Evolutionary conservation across 2,329 filamentous ascomycete species (phyloP).

Genomic region (Talaromyces sp.): DNA sequence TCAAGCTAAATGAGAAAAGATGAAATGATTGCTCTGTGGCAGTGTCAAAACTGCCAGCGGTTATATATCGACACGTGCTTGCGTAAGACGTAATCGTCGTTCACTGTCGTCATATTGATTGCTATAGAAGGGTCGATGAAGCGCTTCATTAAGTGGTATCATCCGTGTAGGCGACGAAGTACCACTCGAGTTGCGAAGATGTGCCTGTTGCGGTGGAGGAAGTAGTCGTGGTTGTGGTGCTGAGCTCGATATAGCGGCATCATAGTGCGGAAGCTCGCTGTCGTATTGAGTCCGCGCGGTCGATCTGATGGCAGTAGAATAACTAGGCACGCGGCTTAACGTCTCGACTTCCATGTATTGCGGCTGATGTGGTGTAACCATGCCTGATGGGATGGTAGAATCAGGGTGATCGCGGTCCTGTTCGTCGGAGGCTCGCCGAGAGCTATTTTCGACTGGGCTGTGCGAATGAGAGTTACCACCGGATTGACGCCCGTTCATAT

Average conservation of each 20-base stretch:
- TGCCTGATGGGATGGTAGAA: constrained; percentile 27
- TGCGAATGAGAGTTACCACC: constrained; percentile 27
- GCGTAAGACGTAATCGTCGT: constrained; percentile 36
- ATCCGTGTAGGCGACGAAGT: constrained; percentile 14
- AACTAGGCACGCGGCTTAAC: constrained; percentile 70
- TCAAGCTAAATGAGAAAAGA: neutral
- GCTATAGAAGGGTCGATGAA: constrained; percentile 12
- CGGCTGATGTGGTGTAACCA: constrained; percentile 37
- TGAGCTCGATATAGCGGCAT: constrained; percentile 43
- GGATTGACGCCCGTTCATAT: constrained; percentile 10
- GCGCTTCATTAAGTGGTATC: neutral
- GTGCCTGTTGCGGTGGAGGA: constrained; percentile 36
- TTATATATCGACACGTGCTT: constrained; percentile 35
- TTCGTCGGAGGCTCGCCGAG: constrained; percentile 45
- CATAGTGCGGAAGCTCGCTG: constrained; percentile 60
- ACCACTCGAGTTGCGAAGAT: constrained; percentile 34
- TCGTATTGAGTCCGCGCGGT: constrained; percentile 53
- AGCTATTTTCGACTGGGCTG: constrained; percentile 30
- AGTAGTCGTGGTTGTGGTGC: constrained; percentile 16
- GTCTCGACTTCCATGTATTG: constrained; percentile 56
- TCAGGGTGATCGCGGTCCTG: constrained; percentile 40
- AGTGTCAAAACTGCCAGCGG: neutral
- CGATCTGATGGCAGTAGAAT: constrained; percentile 66
- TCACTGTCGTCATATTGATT: constrained; percentile 33
- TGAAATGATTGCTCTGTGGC: neutral